phyloP scores from a whole-genome alignment of 495 filamentous ascomycete genomes.

The Daldinia decipiens region DNA sequence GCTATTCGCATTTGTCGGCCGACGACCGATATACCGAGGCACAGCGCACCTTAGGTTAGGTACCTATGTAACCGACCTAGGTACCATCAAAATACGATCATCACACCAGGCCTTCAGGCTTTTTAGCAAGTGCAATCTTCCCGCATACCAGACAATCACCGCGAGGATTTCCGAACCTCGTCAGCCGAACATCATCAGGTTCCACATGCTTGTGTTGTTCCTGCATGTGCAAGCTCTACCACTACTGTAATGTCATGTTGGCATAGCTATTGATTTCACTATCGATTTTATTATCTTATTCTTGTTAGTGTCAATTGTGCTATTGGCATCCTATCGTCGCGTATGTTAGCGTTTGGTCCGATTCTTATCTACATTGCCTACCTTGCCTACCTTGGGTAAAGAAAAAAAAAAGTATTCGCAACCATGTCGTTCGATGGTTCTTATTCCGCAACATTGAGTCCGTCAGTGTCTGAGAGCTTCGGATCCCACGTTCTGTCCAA shows the following conservation, averaged over 20 bases:
- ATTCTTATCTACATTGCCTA: constrained; percentile 27
- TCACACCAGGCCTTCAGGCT: constrained; percentile 10
- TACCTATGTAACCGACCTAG: no score
- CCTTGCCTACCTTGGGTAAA: constrained; percentile 8
- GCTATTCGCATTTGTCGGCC: constrained; percentile 12
- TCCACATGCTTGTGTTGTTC: constrained; percentile 44
- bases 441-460: constrained; percentile 52
- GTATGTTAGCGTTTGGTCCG: constrained; percentile 27
- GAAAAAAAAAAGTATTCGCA: constrained; percentile 5
- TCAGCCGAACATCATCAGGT: constrained; percentile 39
- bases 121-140: constrained; percentile 31
- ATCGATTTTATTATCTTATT: constrained; percentile 6
- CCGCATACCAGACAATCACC: constrained; percentile 32
- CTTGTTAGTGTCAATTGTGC: constrained; percentile 19
- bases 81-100: constrained; percentile 8
- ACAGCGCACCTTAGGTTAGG: constrained; percentile 8
- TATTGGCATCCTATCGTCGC: constrained; percentile 23
- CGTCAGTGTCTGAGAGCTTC: constrained; percentile 43
- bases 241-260: constrained; percentile 30
- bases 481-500: constrained; percentile 55
- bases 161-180: constrained; percentile 27
- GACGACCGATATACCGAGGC: constrained; percentile 43
- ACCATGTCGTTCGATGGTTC: constrained; percentile 55
- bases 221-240: constrained; percentile 29
- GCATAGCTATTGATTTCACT: constrained; percentile 20